Evolutionary conservation across 331 rosid species (phyloP), one percentile per base, ranked within the genome.

Genomic region (Quercus phellos): DNA sequence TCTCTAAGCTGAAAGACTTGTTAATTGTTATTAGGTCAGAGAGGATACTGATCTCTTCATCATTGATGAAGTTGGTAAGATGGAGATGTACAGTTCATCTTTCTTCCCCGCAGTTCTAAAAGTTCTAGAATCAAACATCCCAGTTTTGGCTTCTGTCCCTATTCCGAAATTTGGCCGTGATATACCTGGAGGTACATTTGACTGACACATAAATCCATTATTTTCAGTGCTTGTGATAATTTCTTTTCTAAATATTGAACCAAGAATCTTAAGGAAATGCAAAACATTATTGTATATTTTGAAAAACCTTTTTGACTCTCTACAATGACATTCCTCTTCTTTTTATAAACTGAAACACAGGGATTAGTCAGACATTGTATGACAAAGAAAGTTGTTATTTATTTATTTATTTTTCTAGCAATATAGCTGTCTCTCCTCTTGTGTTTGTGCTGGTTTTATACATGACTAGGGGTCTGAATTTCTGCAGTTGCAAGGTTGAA

Each of bases 21-120:
- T 55, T 3, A 53, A 74, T 21, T 43, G 43, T 85, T 70, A 50
- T 24, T 84, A 93, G 98, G 89, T 89, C 21, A 87, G 86, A 79
- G 89, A 91, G 79, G 94, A 86, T 70, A 86, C 88, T n/a, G 89
- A 91, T 80, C 90, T 93, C 35, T 90, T 90, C 84, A 59, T 93
- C 81, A 88, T 93, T 68, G 98, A 93, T 51, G 98, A 93, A 80
- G 92, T 93, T 79, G 96, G 97, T 64, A 93, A 87, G 92, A 90
- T 93, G 98, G 98, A 93, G 86, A 70, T 93, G 76, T 88, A 72
- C 89, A 88, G 98, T 75, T 89, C 94, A 1, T 90, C 96, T 0
- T 90, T 93, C 87, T 90, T 93, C 85, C 94, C 98, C n/a, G 88
- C 90, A 16, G 96, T 91, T 77, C 82, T 83, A 34, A 86, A 75